These are phyloP conservation scores for Colletotrichum spaethianum DNA, from an alignment of 2,329 filamentous ascomycete species.

Conservation along the genomic window DNA sequence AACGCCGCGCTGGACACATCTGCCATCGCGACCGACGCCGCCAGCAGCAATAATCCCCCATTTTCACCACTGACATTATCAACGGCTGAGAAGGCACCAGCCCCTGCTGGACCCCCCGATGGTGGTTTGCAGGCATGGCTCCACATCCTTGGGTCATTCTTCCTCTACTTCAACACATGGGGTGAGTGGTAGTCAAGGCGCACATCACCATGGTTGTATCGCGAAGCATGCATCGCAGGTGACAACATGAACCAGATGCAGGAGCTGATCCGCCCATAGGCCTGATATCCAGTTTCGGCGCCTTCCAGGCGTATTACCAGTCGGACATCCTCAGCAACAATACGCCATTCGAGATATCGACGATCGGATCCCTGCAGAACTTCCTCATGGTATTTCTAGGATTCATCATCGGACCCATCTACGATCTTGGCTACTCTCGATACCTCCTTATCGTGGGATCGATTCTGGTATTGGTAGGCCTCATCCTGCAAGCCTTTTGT, in stretches of 20 bases:
- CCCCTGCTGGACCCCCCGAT: constrained; percentile 42
- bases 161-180: constrained; percentile 64
- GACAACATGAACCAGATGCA: background rate
- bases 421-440: constrained; percentile 62
- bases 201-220: constrained; percentile 12
- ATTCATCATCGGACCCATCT: constrained; percentile 60
- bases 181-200: constrained; percentile 2
- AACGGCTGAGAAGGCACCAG: constrained; percentile 21
- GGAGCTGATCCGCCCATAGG: constrained; percentile 46
- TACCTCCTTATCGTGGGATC: constrained; percentile 57
- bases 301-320: constrained; percentile 68
- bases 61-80: constrained; percentile 28
- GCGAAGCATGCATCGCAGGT: background rate
- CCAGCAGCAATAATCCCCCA: constrained; percentile 10
- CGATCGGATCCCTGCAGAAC: constrained; percentile 63
- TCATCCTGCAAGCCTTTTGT: constrained; percentile 46
- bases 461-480: constrained; percentile 60
- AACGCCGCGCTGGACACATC: background rate
- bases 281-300: constrained; percentile 60
- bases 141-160: constrained; percentile 61
- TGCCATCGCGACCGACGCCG: background rate
- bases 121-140: constrained; percentile 59
- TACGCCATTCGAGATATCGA: constrained; percentile 51
- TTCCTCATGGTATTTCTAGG: constrained; percentile 61
- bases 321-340: constrained; percentile 46